A percentile compares a stretch with the other conserved stretches of the same genome.
Conservation (phyloP, 2,329 filamentous ascomycete species). For the Shiraia sp. region DNA sequence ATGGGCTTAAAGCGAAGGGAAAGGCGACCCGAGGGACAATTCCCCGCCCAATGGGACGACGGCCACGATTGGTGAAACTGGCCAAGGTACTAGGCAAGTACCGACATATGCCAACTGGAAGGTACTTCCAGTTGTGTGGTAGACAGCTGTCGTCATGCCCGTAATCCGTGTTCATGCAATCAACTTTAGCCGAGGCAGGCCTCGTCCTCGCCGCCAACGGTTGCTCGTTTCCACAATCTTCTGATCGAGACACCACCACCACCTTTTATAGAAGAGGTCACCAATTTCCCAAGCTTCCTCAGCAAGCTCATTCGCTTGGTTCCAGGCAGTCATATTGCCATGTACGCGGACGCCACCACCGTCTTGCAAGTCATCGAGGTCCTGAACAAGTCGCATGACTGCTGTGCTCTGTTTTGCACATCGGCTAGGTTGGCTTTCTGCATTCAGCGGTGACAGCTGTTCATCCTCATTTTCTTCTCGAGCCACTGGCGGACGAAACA, state of each 20-base stretch:
- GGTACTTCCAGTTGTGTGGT: not conserved
- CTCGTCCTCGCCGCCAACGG: slow-evolving; percentile 53
- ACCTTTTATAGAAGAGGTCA: slow-evolving; percentile 60
- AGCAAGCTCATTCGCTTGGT: slow-evolving; percentile 55
- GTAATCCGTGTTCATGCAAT: not conserved
- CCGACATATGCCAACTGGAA: not conserved
- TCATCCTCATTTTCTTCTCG: slow-evolving; percentile 38
- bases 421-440: not conserved
- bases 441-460: not conserved
- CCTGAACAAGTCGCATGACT: slow-evolving; percentile 58
- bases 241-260: slow-evolving; percentile 65
- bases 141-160: not conserved
- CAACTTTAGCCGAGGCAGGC: slow-evolving; percentile 34
- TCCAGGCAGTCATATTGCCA: slow-evolving; percentile 47
- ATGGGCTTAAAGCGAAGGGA: no score
- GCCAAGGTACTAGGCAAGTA: no score
- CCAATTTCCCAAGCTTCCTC: slow-evolving; percentile 60
- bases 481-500: slow-evolving; percentile 53
- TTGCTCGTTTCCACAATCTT: slow-evolving; percentile 60
- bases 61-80: no score
- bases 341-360: slow-evolving; percentile 44
- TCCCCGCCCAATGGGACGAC: no score
- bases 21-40: no score
- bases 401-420: slow-evolving; percentile 41
- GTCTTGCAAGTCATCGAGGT: slow-evolving; percentile 60